Evolutionary conservation across 2,329 filamentous ascomycete genomes (phyloP), one percentile per base, ranked within the genome.

Genomic region (Aspergillus fijiensis): DNA sequence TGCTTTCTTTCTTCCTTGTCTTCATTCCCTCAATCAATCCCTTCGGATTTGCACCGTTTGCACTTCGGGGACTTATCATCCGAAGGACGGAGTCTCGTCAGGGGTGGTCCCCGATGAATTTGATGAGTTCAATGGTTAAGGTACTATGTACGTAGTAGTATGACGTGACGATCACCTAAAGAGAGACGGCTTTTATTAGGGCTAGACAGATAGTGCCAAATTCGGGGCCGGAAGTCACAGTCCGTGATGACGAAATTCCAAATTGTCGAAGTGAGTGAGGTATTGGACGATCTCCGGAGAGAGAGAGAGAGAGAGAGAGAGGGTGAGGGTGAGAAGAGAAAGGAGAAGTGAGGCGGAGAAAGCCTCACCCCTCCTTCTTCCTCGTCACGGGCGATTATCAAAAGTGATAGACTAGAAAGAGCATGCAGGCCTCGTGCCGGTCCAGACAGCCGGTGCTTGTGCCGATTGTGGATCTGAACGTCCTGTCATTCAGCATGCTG

Each of bases 331-430:
- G 39, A 31, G 16, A 21, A 25, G 35, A 52, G 35, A 21, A 23
- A 51, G 19, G 29, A 54, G 49, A 49, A 55, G 57, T 61, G 59
- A 61, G 56, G 59, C 55, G 49, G 51, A 49, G 50, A 33, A 39
- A 51, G 48, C 51, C 55, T 59, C 59, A 51, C 56, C 35, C 51
- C 25, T 29, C 5, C 39, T 1, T 29, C 14, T 35, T 35, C 11
- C 14, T 35, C 33, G 33, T 29, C 27, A 35, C 42, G 19, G n/a
- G 33, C 29, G 19, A 55, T 29, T 29, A 29, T 2, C 27, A 29
- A 29, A 29, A 29, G 27, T 29, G 27, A 29, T 29, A n/a, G 42
- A 19, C 39, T 1, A 23, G 23, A 23, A 23, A 23, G 23, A 23
- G 23, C 23, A 23, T 23, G 23, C 42, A 48, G 21, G 42, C 53